These are phyloP conservation scores for Selaginella tamariscina DNA, from an alignment of 75 land plant genomes.

Conservation along the genomic window DNA sequence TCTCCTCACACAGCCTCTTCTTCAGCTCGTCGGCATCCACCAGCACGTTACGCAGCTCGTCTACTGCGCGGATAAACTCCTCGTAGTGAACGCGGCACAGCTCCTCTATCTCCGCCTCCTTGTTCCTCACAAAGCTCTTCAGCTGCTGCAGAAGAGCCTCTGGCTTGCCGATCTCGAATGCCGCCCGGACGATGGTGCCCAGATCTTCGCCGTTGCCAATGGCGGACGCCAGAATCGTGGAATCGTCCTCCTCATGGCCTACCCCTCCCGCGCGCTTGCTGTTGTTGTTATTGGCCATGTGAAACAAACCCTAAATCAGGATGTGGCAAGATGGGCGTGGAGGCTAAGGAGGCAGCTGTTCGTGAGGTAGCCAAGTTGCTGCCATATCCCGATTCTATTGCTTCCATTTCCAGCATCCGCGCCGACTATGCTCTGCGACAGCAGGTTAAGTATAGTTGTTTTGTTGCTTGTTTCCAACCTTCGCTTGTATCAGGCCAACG, in stretches of 20 bases:
- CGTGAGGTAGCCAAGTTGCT: conserved; percentile 94
- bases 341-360: conserved; percentile 93
- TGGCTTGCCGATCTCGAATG: conserved; percentile 80
- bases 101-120: conserved; percentile 93
- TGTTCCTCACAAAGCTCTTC: conserved; percentile 58
- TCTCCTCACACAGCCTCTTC: conserved; percentile 44
- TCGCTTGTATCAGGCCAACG: conserved; percentile 55
- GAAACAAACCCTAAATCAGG: conserved; percentile 17
- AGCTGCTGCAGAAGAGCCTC: conserved; percentile 74
- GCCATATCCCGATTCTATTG: conserved; percentile 61
- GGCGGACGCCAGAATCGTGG: conserved; percentile 38
- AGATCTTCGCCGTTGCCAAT: conserved; percentile 82
- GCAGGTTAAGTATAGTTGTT: conserved; percentile 70
- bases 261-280: not conserved
- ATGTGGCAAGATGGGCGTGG: conserved; percentile 75
- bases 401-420: conserved; percentile 60
- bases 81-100: conserved; percentile 82
- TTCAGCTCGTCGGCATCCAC: conserved; percentile 89
- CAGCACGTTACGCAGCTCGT: conserved; percentile 75
- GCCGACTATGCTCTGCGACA: conserved; percentile 83
- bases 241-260: not conserved
- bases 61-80: conserved; percentile 91
- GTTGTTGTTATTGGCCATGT: not conserved
- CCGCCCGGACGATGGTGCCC: conserved; percentile 64
- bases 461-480: not conserved